These are phyloP conservation scores for Globisporangium cederbergense DNA, from an alignment of 352 stramenopile genomes.

Conservation along the genomic window DNA sequence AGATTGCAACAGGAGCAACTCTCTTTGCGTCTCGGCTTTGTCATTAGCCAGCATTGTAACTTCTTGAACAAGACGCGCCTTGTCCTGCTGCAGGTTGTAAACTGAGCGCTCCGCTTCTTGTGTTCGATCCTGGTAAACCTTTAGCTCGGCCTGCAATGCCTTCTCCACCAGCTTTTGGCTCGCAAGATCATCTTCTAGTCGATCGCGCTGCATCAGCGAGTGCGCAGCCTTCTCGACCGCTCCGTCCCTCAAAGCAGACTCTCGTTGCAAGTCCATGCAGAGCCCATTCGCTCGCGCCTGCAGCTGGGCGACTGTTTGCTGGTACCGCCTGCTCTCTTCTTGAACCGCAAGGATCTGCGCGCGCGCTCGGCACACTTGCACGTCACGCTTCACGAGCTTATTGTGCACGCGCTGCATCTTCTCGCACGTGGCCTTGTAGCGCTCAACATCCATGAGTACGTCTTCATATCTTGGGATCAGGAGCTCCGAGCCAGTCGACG, in stretches of 20 bases:
- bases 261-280: constrained; percentile 16
- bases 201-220: constrained; percentile 27
- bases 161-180: not conserved
- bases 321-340: constrained; percentile 12
- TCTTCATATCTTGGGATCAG: constrained; percentile 16
- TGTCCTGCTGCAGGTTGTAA: constrained; percentile 1
- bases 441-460: constrained; percentile 33
- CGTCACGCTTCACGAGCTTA: constrained; percentile 29
- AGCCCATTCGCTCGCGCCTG: constrained; percentile 18
- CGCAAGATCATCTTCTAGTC: constrained; percentile 4
- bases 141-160: constrained; percentile 16
- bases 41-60: not conserved
- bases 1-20: not conserved
- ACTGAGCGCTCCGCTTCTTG: constrained; percentile 9
- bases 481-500: constrained; percentile 25
- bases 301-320: constrained; percentile 4
- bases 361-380: constrained; percentile 29
- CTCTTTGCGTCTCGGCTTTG: not conserved
- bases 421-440: constrained; percentile 39
- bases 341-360: constrained; percentile 25
- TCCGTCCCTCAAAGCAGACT: constrained; percentile 24
- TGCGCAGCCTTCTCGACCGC: constrained; percentile 40
- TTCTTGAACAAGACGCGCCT: not conserved
- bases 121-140: not conserved
- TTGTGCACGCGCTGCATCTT: constrained; percentile 36